These are phyloP conservation scores for Lipomyces orientalis DNA, from an alignment of 805 yeast species.

Conservation along the genomic window DNA sequence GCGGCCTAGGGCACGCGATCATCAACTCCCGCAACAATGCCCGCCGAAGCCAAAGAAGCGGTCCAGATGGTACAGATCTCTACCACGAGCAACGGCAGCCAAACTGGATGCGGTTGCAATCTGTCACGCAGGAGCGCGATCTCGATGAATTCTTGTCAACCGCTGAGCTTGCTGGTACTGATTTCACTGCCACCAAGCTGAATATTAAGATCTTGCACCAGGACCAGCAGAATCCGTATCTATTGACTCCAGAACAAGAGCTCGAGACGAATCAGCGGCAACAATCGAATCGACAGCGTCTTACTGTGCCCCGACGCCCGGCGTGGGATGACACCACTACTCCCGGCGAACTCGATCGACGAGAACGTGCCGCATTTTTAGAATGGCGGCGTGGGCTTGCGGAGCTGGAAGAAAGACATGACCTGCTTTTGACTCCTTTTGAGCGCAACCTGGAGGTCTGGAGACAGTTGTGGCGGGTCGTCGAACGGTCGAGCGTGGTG, in stretches of 20 bases:
- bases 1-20: conserved; percentile 36
- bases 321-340: conserved; percentile 77
- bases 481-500: conserved; percentile 89
- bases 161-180: conserved; percentile 95
- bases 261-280: conserved; percentile 68
- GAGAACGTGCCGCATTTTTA: conserved; percentile 87
- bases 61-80: conserved; percentile 21
- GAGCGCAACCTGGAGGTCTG: conserved; percentile 97
- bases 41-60: conserved; percentile 18
- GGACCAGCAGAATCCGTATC: conserved; percentile 58
- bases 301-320: conserved; percentile 94
- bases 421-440: conserved; percentile 89
- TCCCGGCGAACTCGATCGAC: conserved; percentile 76
- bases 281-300: conserved; percentile 54
- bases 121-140: conserved; percentile 93
- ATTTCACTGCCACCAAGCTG: conserved; percentile 89
- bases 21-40: conserved; percentile 29
- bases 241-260: conserved; percentile 65
- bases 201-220: conserved; percentile 84
- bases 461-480: conserved; percentile 98
- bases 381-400: conserved; percentile 96
- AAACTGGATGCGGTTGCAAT: conserved; percentile 85
- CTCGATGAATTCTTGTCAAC: conserved; percentile 93
- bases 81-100: conserved; percentile 51
- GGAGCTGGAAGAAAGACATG: conserved; percentile 78